Evolutionary conservation across 2,329 filamentous ascomycete genomes (phyloP).

Genomic region (Teratosphaeria epicoccoides): DNA sequence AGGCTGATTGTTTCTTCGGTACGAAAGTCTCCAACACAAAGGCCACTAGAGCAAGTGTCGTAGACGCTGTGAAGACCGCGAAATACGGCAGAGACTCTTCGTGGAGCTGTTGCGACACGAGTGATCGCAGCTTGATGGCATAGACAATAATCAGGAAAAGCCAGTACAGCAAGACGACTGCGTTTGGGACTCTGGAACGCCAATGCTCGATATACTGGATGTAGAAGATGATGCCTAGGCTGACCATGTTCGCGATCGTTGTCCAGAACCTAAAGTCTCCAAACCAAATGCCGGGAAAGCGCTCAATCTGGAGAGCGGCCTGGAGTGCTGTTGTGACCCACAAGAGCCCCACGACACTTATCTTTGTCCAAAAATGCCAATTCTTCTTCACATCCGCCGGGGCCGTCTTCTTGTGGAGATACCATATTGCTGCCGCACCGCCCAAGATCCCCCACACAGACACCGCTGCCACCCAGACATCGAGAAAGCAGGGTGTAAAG

Average conservation of each 20-base stretch:
- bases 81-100: constrained; percentile 61
- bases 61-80: constrained; percentile 59
- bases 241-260: constrained; percentile 58
- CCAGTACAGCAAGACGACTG: constrained; percentile 87
- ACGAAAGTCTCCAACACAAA: constrained; percentile 78
- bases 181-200: constrained; percentile 73
- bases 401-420: constrained; percentile 60
- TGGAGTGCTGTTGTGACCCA: constrained; percentile 60
- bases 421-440: constrained; percentile 69
- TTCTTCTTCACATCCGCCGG: constrained; percentile 63
- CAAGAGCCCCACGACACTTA: constrained; percentile 59
- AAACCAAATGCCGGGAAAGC: constrained; percentile 59
- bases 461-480: constrained; percentile 73
- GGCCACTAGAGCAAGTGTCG: constrained; percentile 58
- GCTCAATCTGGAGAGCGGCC: constrained; percentile 63
- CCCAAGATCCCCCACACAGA: constrained; percentile 66
- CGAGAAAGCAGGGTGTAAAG: constrained; percentile 94
- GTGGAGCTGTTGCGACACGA: constrained; percentile 68
- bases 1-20: constrained; percentile 63
- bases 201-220: constrained; percentile 83
- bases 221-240: constrained; percentile 61
- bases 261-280: constrained; percentile 82
- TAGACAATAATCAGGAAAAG: constrained; percentile 70
- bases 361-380: constrained; percentile 86
- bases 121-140: constrained; percentile 72